Evolutionary conservation across 495 filamentous ascomycete genomes (phyloP), one percentile per base, ranked within the genome.

Genomic region (Penicillium maclennaniae): DNA sequence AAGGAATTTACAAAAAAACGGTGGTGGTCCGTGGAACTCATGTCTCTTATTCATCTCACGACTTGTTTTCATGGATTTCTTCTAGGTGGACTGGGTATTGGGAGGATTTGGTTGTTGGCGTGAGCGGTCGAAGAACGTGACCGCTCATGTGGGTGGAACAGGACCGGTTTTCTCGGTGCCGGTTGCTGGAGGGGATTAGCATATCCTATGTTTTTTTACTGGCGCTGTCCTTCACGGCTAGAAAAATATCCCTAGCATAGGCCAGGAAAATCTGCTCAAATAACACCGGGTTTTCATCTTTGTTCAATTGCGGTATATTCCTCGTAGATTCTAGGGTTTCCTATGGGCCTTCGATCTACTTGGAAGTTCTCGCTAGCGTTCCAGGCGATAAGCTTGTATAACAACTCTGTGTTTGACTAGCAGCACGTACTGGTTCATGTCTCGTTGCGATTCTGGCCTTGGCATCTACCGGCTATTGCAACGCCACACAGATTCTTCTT

Each of bases 211-310:
- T 56, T 58, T 66, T 66, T 63, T 61, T 48, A 54, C 61, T 66
- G 63, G 63, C 63, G 63, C 61, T 61, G 57, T 64, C 53, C 48
- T 58, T 54, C 47, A 60, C 56, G 55, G 61, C 63, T 66, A 55
- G 63, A 66, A 66, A 34, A 66, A 66, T 60, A 64, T 61, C 60
- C 63, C 63, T 66, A 66, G 63, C 63, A 66, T 66, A 66, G 60
- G 63, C 61, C 63, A 66, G 63, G 63, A 63, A 66, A 66, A 61
- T 66, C 61, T 66, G 62, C 63, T 66, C 63, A 64, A 62, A 66
- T 66, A 55, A 63, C 59, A 66, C 63, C 59, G 63, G 63, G 58
- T 61, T 68, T 62, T 62, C 59, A 59, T 59, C 55, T 52, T 66
- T 68, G 56, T 62, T 61, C 63, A 59, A 55, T 31, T 47, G 41